Conservation (phyloP, 768 basidiomycete genomes). For the Lactarius deliciosus region DNA sequence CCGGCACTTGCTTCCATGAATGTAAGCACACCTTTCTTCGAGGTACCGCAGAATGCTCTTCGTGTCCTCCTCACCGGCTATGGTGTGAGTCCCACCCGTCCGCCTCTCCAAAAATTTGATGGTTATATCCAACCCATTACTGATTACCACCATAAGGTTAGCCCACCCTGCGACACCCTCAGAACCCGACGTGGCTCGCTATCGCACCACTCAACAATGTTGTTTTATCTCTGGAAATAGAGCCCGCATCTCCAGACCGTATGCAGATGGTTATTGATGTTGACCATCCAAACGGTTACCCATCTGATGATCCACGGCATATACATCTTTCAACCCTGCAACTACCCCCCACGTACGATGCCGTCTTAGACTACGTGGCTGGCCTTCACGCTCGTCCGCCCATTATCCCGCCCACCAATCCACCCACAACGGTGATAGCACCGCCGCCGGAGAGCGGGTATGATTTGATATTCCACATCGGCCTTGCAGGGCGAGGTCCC, state of each 20-base stretch:
- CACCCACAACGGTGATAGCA: conserved; percentile 41
- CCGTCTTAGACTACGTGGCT: conserved; percentile 54
- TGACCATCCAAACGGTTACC: conserved; percentile 26
- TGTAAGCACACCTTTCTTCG: conserved; percentile 7
- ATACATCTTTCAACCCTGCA: conserved; percentile 62
- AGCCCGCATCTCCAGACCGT: conserved; percentile 28
- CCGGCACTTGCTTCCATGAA: conserved; percentile 9
- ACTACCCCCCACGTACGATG: conserved; percentile 60
- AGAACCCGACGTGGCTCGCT: conserved; percentile 74
- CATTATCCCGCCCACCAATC: conserved; percentile 31
- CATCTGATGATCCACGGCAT: conserved; percentile 35
- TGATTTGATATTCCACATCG: conserved; percentile 72
- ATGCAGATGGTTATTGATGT: conserved; percentile 28
- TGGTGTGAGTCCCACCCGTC: conserved; percentile 42
- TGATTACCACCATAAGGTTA: conserved; percentile 30
- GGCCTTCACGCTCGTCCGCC: conserved; percentile 63
- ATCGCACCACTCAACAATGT: conserved; percentile 62
- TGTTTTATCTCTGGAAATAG: conserved; percentile 37
- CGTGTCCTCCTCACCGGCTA: conserved; percentile 51
- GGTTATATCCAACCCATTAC: conserved; percentile 5
- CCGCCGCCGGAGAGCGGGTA: conserved; percentile 52
- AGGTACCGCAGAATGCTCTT: conserved; percentile 35
- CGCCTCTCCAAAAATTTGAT: neutral
- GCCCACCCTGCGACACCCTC: conserved; percentile 31
- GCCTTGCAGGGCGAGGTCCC: conserved; percentile 66